A percentile compares a stretch with the other conserved stretches of the same genome.
Evolutionary conservation across 2,329 filamentous ascomycete genomes (phyloP).

Genomic region (Phoma sp.): DNA sequence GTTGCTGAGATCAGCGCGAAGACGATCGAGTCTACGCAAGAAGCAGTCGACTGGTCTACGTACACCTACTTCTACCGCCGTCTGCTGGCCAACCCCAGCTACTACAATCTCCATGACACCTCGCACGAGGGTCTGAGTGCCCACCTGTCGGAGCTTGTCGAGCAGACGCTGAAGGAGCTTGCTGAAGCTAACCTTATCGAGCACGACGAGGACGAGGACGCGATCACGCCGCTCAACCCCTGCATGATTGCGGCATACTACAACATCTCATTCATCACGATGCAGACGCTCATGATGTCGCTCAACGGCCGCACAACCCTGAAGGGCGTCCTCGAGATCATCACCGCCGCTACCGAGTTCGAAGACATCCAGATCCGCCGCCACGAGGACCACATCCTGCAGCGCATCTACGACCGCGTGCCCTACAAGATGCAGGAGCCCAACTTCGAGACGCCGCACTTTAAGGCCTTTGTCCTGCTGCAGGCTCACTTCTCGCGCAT

Average conservation of each 20-base stretch:
- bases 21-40: constrained; percentile 93
- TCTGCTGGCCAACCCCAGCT: constrained; percentile 92
- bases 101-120: constrained; percentile 87
- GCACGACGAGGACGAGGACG: constrained; percentile 86
- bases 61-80: constrained; percentile 98
- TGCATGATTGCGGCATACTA: constrained; percentile 99
- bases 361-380: constrained; percentile 92
- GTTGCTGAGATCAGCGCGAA: constrained; percentile 96
- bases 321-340: constrained; percentile 95
- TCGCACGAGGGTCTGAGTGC: constrained; percentile 93
- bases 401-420: constrained; percentile 90
- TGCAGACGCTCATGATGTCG: constrained; percentile 97
- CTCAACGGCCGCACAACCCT: constrained; percentile 88
- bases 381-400: constrained; percentile 86
- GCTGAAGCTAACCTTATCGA: constrained; percentile 95
- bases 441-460: constrained; percentile 91
- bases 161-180: constrained; percentile 88
- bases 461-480: constrained; percentile 96
- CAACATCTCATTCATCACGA: constrained; percentile 98
- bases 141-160: constrained; percentile 92
- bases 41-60: constrained; percentile 97
- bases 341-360: constrained; percentile 96
- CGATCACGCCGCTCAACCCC: constrained; percentile 86
- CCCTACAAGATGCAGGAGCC: constrained; percentile 93
- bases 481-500: constrained; percentile 98